Evolutionary conservation across 306 rosid species (phyloP), one percentile per base, ranked within the genome.

Genomic region (Cicer chorassanicum): DNA sequence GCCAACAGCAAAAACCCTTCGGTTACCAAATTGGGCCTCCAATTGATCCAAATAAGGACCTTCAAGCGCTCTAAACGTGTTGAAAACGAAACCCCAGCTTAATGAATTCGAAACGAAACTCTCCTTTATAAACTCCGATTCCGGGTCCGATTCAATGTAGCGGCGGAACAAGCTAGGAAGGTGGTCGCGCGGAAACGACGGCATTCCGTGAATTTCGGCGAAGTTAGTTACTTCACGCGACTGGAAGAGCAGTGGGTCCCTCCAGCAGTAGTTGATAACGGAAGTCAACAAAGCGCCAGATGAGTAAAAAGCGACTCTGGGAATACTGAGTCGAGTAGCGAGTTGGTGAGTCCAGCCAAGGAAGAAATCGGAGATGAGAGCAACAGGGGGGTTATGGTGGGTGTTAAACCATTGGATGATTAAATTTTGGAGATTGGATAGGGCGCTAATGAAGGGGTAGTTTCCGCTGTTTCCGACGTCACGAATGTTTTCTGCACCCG

Each of bases 391-490:
- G 1, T 70, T 45, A 11, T 42, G 53, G 59, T 84, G 87, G 36
- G 80, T 4, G 0, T 4, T 29, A 50, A 67, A 80, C 85, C 87
- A 84, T 3, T 77, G 66, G 71, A 77, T 73, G 0, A 84, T 84
- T 3, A 63, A 48, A 2, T 56, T 13, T 45, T 73, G 72, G 66
- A 84, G 87, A 3, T 80, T 78, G 10, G 77, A 81, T 8, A 84
- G 79, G 19, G 87, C 82, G 55, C 24, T 73, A 1, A 80, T 81
- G 81, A 81, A 65, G 42, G 84, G 75, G n/a, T 70, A 12, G 79
- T 84, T 89, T n/a, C 88, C 93, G 9, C 12, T 40, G 86, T 53
- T 84, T 24, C 97, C 96, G 40, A 92, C 0, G 1, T 92, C 80
- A 18, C 76, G 86, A 36, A 88, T 16, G 76, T 89, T 74, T 48